These are phyloP conservation scores for Cercophora sp. DNA, from an alignment of 495 filamentous ascomycete species.

Conservation along the genomic window DNA sequence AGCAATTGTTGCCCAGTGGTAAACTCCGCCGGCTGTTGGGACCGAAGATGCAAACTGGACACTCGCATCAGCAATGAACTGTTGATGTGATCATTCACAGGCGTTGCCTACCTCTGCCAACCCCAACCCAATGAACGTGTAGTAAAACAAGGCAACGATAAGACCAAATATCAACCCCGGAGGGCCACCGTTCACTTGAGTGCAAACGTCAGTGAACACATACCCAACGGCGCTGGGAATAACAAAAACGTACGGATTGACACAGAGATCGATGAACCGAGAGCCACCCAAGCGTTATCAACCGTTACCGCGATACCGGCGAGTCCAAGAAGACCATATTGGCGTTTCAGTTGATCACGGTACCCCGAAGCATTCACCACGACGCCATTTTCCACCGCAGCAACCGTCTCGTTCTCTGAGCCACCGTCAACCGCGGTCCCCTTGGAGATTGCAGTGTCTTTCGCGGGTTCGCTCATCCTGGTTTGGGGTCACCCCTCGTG, in stretches of 20 bases:
- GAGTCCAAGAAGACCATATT: conserved; percentile 51
- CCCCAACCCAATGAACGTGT: conserved; percentile 42
- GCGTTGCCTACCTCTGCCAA: conserved; percentile 35
- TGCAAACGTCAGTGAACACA: no score
- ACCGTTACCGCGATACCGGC: conserved; percentile 50
- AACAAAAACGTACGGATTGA: conserved; percentile 44
- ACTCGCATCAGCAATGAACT: no score
- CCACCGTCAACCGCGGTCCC: conserved; percentile 13
- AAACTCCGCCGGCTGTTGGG: conserved; percentile 77
- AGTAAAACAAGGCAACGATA: conserved; percentile 42
- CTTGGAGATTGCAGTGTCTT: not conserved
- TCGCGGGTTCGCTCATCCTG: conserved; percentile 7
- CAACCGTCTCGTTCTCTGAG: conserved; percentile 32
- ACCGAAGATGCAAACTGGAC: conserved; percentile 72
- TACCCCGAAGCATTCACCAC: conserved; percentile 55
- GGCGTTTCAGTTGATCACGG: conserved; percentile 51
- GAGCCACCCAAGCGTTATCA: conserved; percentile 54
- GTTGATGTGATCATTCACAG: no score
- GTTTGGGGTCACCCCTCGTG: no score
- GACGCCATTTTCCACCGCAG: conserved; percentile 32
- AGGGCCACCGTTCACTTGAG: conserved; percentile 53
- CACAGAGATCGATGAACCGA: conserved; percentile 51
- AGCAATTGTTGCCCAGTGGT: conserved; percentile 77
- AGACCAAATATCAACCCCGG: conserved; percentile 56
- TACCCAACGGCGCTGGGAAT: not conserved